Conservation (phyloP, 371 early-diverging fungal species). For the Actinomortierella wolfii region DNA sequence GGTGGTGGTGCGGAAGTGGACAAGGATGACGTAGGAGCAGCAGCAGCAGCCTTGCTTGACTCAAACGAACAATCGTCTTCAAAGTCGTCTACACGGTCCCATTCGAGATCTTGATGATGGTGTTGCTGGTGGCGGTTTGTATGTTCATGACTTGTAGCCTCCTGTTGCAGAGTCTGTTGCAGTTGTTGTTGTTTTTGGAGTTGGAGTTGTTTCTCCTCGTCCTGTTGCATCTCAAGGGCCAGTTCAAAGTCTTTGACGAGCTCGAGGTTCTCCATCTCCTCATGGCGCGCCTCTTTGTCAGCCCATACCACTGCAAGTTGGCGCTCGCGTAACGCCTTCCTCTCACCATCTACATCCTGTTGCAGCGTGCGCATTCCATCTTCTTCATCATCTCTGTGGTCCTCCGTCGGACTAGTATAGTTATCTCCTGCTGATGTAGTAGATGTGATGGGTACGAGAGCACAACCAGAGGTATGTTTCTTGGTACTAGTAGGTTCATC, state of each 20-base stretch:
- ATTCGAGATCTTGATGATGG: background rate
- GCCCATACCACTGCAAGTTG: slow-evolving; percentile 17
- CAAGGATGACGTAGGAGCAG: no score
- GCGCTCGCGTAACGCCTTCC: slow-evolving; percentile 5
- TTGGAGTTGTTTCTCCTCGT: slow-evolving; percentile 2
- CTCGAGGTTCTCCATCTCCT: slow-evolving; percentile 40
- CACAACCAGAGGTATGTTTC: no score
- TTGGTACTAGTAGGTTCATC: slow-evolving; percentile 13
- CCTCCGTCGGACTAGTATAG: no score
- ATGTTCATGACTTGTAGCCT: background rate
- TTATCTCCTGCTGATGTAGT: no score
- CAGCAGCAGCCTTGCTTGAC: background rate
- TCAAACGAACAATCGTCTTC: background rate
- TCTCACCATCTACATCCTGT: no score
- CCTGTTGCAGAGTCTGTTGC: background rate
- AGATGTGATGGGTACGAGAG: no score
- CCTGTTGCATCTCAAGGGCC: slow-evolving; percentile 15
- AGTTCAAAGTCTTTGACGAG: slow-evolving; percentile 36
- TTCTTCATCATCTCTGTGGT: slow-evolving; percentile 8
- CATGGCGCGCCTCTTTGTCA: slow-evolving; percentile 19
- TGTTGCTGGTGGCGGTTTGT: background rate
- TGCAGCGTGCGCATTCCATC: no score
- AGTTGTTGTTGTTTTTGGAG: background rate
- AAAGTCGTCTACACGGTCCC: background rate
- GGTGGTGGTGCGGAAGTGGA: no score